Evolutionary conservation across 495 filamentous ascomycete species (phyloP).

Genomic region (Daldinia caldariorum): DNA sequence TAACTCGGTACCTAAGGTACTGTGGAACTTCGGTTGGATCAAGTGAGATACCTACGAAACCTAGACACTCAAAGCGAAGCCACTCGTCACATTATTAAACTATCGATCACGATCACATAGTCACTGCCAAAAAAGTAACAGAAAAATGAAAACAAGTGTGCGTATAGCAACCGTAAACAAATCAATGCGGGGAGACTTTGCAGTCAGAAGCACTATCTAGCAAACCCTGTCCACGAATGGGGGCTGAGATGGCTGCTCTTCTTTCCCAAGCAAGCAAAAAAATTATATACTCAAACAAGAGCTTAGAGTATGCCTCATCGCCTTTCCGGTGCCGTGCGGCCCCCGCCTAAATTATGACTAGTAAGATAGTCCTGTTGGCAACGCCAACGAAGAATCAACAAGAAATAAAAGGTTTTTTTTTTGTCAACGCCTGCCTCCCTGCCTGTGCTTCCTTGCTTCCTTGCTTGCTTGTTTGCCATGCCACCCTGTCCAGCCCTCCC

Average conservation of each 20-base stretch:
- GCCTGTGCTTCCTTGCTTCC: conserved; percentile 34
- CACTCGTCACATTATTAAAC: conserved; percentile 9
- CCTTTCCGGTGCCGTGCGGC: neutral
- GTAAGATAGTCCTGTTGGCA: conserved; percentile 24
- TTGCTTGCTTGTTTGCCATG: conserved; percentile 17
- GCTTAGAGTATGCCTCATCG: conserved; percentile 13
- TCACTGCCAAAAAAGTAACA: neutral
- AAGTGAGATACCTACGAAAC: neutral
- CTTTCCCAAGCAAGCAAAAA: conserved; percentile 12
- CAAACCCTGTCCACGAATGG: conserved; percentile 16
- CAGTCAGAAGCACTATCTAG: conserved; percentile 26
- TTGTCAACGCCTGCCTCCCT: conserved; percentile 23
- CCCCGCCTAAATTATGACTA: conserved; percentile 32
- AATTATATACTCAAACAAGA: conserved; percentile 44
- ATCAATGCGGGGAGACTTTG: conserved; percentile 7
- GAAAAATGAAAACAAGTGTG: neutral
- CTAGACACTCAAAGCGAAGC: neutral
- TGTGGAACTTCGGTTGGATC: neutral
- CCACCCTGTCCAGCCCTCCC: conserved; percentile 28
- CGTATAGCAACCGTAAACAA: neutral
- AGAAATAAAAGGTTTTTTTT: conserved; percentile 6
- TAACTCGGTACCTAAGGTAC: neutral
- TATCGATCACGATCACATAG: neutral
- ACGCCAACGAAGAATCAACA: conserved; percentile 25
- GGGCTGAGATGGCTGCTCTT: conserved; percentile 15